A percentile compares a stretch with the other conserved stretches of the same genome.
phyloP scores from a whole-genome alignment of 169 alveolate genomes.

The Plasmodium gonderi region DNA sequence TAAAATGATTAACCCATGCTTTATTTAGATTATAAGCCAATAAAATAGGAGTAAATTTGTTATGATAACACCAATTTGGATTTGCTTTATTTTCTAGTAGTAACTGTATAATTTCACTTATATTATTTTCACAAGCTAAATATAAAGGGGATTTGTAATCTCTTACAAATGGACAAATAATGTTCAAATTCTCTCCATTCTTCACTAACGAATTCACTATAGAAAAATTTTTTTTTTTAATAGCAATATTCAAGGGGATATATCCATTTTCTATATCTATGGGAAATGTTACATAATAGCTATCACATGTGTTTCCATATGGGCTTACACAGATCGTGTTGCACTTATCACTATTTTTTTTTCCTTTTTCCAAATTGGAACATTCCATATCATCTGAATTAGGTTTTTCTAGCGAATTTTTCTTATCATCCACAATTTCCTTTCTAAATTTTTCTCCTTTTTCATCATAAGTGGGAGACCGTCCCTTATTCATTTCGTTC shows the following conservation, averaged over 20 bases:
- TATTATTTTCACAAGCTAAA: slow-evolving; percentile 88
- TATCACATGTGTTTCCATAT: slow-evolving; percentile 68
- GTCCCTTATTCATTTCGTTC: neutral
- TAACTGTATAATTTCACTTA: slow-evolving; percentile 83
- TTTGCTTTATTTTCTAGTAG: slow-evolving; percentile 89
- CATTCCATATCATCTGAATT: slow-evolving; percentile 31
- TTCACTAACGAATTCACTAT: slow-evolving; percentile 81
- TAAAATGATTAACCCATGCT: slow-evolving; percentile 86
- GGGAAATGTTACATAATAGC: slow-evolving; percentile 70
- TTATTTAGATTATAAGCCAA: slow-evolving; percentile 87
- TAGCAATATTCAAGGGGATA: slow-evolving; percentile 77
- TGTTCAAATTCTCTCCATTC: slow-evolving; percentile 82
- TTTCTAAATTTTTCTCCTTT: neutral
- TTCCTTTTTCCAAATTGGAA: slow-evolving; percentile 9
- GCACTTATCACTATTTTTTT: slow-evolving; percentile 29
- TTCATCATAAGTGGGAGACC: no score
- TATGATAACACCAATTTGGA: slow-evolving; percentile 88
- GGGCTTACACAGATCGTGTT: slow-evolving; percentile 69
- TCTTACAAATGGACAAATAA: slow-evolving; percentile 84
- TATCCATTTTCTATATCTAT: slow-evolving; percentile 76
- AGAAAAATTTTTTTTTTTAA: slow-evolving; percentile 71
- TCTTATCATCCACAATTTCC: neutral
- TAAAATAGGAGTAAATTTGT: slow-evolving; percentile 85
- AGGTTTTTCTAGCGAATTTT: neutral
- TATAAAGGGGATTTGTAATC: slow-evolving; percentile 90